phyloP scores from a whole-genome alignment of 768 basidiomycete species.

The Naematelia encephala region DNA sequence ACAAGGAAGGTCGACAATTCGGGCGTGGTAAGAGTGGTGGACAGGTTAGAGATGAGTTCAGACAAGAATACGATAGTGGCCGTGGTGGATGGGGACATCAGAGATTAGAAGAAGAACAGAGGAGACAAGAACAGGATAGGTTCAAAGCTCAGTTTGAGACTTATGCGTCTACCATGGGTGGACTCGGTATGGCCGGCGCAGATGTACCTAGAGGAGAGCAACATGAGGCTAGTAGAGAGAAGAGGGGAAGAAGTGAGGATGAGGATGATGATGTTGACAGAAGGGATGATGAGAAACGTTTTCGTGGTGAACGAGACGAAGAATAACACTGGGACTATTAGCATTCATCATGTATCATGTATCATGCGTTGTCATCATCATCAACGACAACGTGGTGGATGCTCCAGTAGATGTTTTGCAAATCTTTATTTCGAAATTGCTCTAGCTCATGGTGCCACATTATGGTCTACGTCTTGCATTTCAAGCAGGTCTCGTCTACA shows the following conservation, averaged over 20 bases:
- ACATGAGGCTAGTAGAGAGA: constrained; percentile 19
- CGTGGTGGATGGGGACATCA: constrained; percentile 60
- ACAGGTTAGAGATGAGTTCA: constrained; percentile 83
- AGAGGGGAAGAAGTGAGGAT: constrained; percentile 43
- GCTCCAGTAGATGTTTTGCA: neutral
- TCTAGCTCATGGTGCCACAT: too few relatives aligned
- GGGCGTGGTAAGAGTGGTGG: constrained; percentile 96
- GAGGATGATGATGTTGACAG: constrained; percentile 31
- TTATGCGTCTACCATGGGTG: constrained; percentile 36
- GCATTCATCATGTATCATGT: neutral
- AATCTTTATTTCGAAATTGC: too few relatives aligned
- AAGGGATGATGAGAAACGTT: constrained; percentile 38
- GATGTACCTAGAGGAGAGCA: constrained; percentile 42
- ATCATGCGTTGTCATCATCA: too few relatives aligned
- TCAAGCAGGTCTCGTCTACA: neutral
- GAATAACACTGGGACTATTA: constrained; percentile 13
- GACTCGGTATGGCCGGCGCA: constrained; percentile 35
- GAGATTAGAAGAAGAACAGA: constrained; percentile 36
- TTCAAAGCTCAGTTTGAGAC: constrained; percentile 41
- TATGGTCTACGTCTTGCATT: neutral
- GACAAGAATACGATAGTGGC: constrained; percentile 94
- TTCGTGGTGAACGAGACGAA: constrained; percentile 40
- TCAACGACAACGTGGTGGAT: neutral
- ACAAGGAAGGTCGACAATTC: constrained; percentile 94
- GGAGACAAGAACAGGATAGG: constrained; percentile 39